A percentile compares a stretch with the other conserved stretches of the same genome.
Conservation (phyloP, 148 eudicot genomes). For the Arbutus unedo region DNA sequence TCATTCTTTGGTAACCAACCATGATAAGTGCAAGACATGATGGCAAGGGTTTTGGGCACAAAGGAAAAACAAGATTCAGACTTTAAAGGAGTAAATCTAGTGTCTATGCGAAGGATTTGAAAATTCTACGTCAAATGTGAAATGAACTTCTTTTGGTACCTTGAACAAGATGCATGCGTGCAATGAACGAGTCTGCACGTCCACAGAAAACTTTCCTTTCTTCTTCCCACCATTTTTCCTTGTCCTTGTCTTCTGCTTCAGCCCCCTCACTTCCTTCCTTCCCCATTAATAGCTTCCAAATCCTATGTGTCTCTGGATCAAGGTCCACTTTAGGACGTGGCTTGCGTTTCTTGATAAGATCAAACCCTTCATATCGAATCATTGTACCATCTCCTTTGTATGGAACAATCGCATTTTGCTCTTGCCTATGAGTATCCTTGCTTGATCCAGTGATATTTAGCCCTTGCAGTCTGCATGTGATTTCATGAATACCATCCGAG, state of each 20-base stretch:
- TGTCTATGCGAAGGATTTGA: not conserved
- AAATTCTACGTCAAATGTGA: not conserved
- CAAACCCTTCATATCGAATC: slow-evolving; percentile 41
- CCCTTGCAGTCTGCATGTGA: slow-evolving; percentile 30
- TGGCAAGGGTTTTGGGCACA: not conserved
- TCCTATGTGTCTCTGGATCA: slow-evolving; percentile 63
- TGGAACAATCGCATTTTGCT: slow-evolving; percentile 46
- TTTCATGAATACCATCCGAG: slow-evolving; percentile 29
- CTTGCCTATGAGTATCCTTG: slow-evolving; percentile 21
- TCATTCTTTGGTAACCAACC: slow-evolving; percentile 6
- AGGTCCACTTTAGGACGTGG: slow-evolving; percentile 68
- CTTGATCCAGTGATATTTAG: slow-evolving; percentile 30
- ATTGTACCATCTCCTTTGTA: slow-evolving; percentile 45
- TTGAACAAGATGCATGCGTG: slow-evolving; percentile 85
- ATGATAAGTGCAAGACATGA: slow-evolving; percentile 6
- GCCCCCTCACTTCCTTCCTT: slow-evolving; percentile 45
- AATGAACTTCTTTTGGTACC: slow-evolving; percentile 27
- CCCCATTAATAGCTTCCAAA: slow-evolving; percentile 73
- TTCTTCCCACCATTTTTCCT: slow-evolving; percentile 69
- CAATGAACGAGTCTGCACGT: slow-evolving; percentile 65
- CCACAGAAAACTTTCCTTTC: slow-evolving; percentile 62
- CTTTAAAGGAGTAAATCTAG: slow-evolving; percentile 1
- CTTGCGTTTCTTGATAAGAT: slow-evolving; percentile 39
- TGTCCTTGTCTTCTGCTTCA: slow-evolving; percentile 39
- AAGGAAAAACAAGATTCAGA: not conserved